Evolutionary conservation across 129 eudicot species (phyloP).

Genomic region (Sambucus nigra): DNA sequence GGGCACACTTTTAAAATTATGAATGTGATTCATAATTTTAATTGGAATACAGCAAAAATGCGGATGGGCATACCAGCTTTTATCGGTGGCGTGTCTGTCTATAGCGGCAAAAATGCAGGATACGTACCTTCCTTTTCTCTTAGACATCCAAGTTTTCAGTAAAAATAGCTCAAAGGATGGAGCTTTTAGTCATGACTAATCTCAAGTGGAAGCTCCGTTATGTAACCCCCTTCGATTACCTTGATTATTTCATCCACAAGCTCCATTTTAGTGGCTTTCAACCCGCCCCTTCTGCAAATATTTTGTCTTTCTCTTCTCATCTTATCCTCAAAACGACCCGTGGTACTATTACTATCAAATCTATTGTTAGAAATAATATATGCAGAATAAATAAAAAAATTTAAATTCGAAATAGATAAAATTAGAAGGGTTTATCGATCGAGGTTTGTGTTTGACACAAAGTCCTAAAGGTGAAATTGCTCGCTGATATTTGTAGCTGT

Average conservation of each 20-base stretch:
- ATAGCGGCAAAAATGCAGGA: conserved; percentile 69
- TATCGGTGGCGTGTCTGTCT: conserved; percentile 52
- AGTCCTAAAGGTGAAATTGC: too few species aligned
- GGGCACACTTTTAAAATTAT: too few species aligned
- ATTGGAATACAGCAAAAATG: conserved; percentile 18
- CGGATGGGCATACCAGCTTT: conserved; percentile 48
- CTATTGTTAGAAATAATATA: too few species aligned
- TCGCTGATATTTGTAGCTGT: too few species aligned
- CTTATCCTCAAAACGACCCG: conserved; percentile 43
- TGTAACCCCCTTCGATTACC: conserved; percentile 50
- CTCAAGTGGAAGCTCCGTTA: conserved; percentile 52
- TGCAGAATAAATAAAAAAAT: too few species aligned
- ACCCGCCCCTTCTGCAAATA: conserved; percentile 3
- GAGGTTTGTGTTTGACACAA: too few species aligned
- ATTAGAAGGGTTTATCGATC: too few species aligned
- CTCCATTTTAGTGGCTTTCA: conserved; percentile 6
- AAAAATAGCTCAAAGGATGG: conserved; percentile 46
- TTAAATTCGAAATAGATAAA: too few species aligned
- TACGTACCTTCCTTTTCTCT: conserved; percentile 28
- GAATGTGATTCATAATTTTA: too few species aligned
- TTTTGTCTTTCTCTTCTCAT: conserved; percentile 26
- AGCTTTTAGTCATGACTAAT: conserved; percentile 41
- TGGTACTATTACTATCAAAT: too few species aligned
- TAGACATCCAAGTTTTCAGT: conserved; percentile 49
- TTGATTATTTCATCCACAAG: conserved; percentile 34